Base-by-base conservation (phyloP, 306 rosid genomes). In the Rubus idaeus region DNA sequence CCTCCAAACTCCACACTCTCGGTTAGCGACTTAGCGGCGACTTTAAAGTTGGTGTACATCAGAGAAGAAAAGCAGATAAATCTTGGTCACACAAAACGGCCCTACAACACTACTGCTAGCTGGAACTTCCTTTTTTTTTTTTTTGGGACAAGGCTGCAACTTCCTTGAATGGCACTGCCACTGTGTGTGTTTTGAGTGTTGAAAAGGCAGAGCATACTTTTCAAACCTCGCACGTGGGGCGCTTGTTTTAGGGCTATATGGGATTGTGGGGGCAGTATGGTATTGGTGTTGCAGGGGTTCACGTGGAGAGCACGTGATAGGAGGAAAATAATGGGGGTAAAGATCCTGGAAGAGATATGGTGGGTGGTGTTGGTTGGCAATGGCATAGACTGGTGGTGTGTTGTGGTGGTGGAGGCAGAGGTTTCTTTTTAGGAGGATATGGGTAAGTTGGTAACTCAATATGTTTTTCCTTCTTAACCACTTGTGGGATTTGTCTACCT, bases 211-310 rank as follows among this genome's bases (percentile, higher is more conserved):
- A 18, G 62, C 74, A 30, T 66, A 18, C 78, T 76, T 76, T 71
- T 73, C 61, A 49, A 77, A 60, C 72, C 73, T 13, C 52, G 75
- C 85, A 78, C 79, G 79, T 73, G 82, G 79, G 74, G 6, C 13
- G 23, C 62, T 71, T 3, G 77, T 71, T 50, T 40, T 21, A 14
- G 68, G 77, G 40, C 4, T 51, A 16, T 18, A 46, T 51, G 46
- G 61, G 56, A 56, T 6, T n/a, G 61, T 56, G 61, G 67, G 57
- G 63, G 50, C 10, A 1, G 35, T 30, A 30, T 1, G 35, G 35
- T 30, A 30, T 30, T 30, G 35, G 74, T 5, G 37, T 51, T 60
- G 46, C 73, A 37, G 30, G 44, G 30, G 44, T 61, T 76, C 84
- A 76, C 74, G 81, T 76, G 80, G 40, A 7, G 8, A 51, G 39